Evolutionary conservation across 495 filamentous ascomycete genomes (phyloP).

Genomic region (Penicillium diatomitis): DNA sequence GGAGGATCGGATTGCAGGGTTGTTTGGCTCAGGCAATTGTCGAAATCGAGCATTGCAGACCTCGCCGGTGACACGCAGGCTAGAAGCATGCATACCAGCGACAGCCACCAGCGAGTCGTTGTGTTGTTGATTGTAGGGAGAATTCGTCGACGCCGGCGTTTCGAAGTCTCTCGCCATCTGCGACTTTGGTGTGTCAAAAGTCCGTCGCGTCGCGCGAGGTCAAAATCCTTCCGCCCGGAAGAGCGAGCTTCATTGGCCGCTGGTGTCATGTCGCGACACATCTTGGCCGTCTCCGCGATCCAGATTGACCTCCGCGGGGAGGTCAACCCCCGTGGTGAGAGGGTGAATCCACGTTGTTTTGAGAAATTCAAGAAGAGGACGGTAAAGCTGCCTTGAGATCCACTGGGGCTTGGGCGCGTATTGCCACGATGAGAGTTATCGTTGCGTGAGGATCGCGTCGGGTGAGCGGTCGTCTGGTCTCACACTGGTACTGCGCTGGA

Average conservation of each 20-base stretch:
- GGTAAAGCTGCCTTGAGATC: constrained; percentile 5
- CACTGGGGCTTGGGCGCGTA: neutral
- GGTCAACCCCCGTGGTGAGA: constrained; percentile 34
- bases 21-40: constrained; percentile 68
- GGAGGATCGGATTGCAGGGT: constrained; percentile 43
- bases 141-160: constrained; percentile 13
- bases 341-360: constrained; percentile 37
- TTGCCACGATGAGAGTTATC: neutral
- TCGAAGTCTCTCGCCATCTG: constrained; percentile 17
- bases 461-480: too few relatives aligned
- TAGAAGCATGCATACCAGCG: constrained; percentile 16
- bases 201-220: constrained; percentile 5
- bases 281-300: constrained; percentile 22
- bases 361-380: constrained; percentile 6
- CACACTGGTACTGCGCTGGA: too few relatives aligned
- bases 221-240: constrained; percentile 5
- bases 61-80: constrained; percentile 13
- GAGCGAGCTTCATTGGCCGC: neutral
- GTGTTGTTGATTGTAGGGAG: neutral
- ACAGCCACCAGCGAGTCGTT: constrained; percentile 8
- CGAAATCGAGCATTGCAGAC: constrained; percentile 62
- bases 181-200: constrained; percentile 6
- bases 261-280: constrained; percentile 23
- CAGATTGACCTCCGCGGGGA: constrained; percentile 41
- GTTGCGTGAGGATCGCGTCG: too few relatives aligned